Conservation (phyloP, 2,329 filamentous ascomycete species). For the Tolypocladium sp. region DNA sequence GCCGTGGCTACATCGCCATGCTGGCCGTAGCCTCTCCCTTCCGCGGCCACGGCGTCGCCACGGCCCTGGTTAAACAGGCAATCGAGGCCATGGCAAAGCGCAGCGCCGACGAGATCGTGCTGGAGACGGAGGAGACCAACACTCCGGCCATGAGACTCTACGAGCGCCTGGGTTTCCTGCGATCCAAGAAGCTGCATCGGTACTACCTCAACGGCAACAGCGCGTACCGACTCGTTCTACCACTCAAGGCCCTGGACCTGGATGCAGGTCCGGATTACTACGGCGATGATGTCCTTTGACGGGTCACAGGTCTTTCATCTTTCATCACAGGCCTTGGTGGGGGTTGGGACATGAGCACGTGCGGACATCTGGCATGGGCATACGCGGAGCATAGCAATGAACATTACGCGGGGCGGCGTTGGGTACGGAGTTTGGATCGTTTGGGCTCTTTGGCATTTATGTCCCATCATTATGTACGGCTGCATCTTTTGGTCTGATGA, state of each 20-base stretch:
- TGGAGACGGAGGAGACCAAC: constrained; percentile 95
- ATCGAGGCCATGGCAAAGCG: constrained; percentile 83
- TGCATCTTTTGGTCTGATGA: background rate
- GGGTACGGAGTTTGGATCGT: background rate
- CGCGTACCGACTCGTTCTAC: constrained; percentile 79
- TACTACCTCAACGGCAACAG: constrained; percentile 97
- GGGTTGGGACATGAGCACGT: background rate
- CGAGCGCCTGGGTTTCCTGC: constrained; percentile 81
- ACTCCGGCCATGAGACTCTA: constrained; percentile 84
- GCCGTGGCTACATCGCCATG: constrained; percentile 97
- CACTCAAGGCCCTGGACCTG: constrained; percentile 51
- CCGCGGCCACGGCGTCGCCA: constrained; percentile 80
- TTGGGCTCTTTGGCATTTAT: background rate
- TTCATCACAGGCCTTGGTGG: too few relatives aligned
- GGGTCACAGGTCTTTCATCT: background rate
- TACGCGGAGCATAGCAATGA: background rate
- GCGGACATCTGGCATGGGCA: background rate
- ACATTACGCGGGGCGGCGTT: constrained; percentile 5
- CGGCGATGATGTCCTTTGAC: constrained; percentile 17
- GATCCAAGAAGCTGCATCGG: constrained; percentile 85
- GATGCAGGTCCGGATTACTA: constrained; percentile 27
- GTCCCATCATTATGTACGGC: background rate
- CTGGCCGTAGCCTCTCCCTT: constrained; percentile 77
- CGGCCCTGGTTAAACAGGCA: constrained; percentile 76
- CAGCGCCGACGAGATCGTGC: constrained; percentile 84